Conservation (phyloP, 1,284 basidiomycete genomes). For the Marasmius fiardii region DNA sequence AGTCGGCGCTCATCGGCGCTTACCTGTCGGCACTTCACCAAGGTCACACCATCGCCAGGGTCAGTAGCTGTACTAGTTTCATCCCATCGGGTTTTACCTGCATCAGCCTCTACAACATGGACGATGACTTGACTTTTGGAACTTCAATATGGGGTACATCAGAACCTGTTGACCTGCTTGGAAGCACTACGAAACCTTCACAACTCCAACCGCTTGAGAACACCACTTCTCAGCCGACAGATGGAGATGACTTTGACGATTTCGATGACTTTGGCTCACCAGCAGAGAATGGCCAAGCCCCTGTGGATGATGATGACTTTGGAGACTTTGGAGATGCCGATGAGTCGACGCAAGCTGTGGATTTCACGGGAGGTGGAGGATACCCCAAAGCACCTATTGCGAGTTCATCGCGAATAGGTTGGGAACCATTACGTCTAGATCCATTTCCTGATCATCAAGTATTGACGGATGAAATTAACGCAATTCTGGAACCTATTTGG, state of each 20-base stretch:
- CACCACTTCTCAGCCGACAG: constrained; percentile 26
- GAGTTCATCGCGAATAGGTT: constrained; percentile 42
- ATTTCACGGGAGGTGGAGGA: constrained; percentile 38
- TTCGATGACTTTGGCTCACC: constrained; percentile 70
- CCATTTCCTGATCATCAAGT: constrained; percentile 57
- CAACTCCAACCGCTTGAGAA: constrained; percentile 18
- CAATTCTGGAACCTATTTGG: constrained; percentile 68
- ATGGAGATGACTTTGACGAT: constrained; percentile 53
- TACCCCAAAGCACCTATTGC: constrained; percentile 41
- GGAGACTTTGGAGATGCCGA: constrained; percentile 79
- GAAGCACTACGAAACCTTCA: constrained; percentile 21
- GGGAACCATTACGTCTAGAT: constrained; percentile 64
- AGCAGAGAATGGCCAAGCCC: constrained; percentile 34
- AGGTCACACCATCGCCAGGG: too few species aligned
- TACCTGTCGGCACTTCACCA: too few species aligned
- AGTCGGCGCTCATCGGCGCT: too few species aligned
- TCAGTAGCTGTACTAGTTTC: too few species aligned
- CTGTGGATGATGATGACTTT: constrained; percentile 67
- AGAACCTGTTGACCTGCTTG: constrained; percentile 31
- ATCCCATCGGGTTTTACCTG: background rate
- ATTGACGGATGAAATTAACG: constrained; percentile 60
- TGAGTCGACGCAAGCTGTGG: constrained; percentile 28
- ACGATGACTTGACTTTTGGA: constrained; percentile 69
- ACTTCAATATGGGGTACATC: constrained; percentile 67
- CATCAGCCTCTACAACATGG: constrained; percentile 42